A percentile compares a stretch with the other conserved stretches of the same genome.
phyloP scores from a whole-genome alignment of 371 early-diverging fungal species.

The Rhizopus arrhizus region DNA sequence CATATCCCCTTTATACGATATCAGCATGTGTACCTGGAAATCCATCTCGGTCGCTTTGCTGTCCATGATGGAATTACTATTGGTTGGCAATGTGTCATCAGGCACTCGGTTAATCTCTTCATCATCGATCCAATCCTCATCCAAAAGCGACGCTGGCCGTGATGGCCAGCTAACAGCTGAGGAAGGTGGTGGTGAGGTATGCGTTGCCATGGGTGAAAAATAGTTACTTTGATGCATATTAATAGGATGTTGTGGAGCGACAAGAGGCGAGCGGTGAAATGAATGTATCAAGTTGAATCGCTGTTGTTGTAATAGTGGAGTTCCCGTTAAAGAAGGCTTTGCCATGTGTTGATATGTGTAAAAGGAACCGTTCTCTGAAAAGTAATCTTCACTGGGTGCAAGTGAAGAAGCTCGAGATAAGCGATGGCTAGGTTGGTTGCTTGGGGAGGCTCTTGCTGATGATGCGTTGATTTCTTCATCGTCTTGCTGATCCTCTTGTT shows the following conservation, averaged over 20 bases:
- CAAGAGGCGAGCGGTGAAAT: conserved; percentile 55
- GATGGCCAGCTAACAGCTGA: conserved; percentile 20
- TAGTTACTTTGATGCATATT: conserved; percentile 10
- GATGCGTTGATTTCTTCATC: conserved; percentile 15
- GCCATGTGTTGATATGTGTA: conserved; percentile 8
- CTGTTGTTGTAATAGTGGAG: conserved; percentile 38
- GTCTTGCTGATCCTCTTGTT: conserved; percentile 39
- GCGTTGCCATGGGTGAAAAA: conserved; percentile 8
- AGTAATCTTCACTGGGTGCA: conserved; percentile 10
- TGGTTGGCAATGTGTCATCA: conserved; percentile 14
- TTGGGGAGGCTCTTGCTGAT: conserved; percentile 1
- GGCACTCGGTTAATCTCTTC: conserved; percentile 32
- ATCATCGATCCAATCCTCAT: conserved; percentile 56
- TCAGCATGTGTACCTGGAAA: conserved; percentile 73
- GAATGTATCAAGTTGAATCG: conserved; percentile 47
- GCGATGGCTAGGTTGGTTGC: not conserved
- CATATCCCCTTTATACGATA: conserved; percentile 86
- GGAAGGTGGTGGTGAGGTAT: conserved; percentile 6
- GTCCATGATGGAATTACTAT: conserved; percentile 7
- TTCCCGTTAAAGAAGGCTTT: conserved; percentile 15
- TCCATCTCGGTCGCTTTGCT: conserved; percentile 57
- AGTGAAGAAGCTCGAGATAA: not conserved
- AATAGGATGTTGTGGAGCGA: conserved; percentile 56
- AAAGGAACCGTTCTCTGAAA: conserved; percentile 9
- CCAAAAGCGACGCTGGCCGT: conserved; percentile 20